Evolutionary conservation across 768 basidiomycete species (phyloP).

Genomic region (Pisolithus orientalis): DNA sequence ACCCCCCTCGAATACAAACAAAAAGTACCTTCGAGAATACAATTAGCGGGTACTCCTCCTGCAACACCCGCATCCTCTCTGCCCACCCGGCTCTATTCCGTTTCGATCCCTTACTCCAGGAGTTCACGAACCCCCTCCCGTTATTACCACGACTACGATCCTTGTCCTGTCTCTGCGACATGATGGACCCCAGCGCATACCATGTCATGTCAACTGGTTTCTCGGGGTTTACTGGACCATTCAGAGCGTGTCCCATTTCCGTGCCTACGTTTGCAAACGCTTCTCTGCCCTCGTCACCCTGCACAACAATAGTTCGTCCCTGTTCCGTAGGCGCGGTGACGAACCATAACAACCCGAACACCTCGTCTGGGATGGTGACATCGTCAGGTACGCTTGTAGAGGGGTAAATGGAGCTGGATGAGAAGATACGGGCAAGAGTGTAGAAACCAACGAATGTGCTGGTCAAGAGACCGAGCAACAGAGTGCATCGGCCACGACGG

Average conservation of each 20-base stretch:
- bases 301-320: constrained; percentile 7
- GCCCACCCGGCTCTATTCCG: constrained; percentile 30
- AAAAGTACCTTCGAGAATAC: constrained; percentile 74
- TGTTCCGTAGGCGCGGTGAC: constrained; percentile 38
- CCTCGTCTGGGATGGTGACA: constrained; percentile 43
- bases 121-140: background rate
- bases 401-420: constrained; percentile 17
- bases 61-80: constrained; percentile 35
- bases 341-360: constrained; percentile 67
- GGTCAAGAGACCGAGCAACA: background rate
- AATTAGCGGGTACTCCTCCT: constrained; percentile 53
- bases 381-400: constrained; percentile 35
- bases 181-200: constrained; percentile 43
- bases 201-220: constrained; percentile 44
- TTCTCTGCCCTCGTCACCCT: background rate
- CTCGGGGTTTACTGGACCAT: constrained; percentile 38
- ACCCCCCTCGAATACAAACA: background rate
- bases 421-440: background rate
- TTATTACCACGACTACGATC: constrained; percentile 3
- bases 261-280: constrained; percentile 9
- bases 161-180: background rate
- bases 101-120: constrained; percentile 23
- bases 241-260: constrained; percentile 30
- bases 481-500: background rate
- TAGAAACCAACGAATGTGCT: background rate